Conservation (phyloP, 2,329 filamentous ascomycete species). For the Colletotrichum spaethianum region DNA sequence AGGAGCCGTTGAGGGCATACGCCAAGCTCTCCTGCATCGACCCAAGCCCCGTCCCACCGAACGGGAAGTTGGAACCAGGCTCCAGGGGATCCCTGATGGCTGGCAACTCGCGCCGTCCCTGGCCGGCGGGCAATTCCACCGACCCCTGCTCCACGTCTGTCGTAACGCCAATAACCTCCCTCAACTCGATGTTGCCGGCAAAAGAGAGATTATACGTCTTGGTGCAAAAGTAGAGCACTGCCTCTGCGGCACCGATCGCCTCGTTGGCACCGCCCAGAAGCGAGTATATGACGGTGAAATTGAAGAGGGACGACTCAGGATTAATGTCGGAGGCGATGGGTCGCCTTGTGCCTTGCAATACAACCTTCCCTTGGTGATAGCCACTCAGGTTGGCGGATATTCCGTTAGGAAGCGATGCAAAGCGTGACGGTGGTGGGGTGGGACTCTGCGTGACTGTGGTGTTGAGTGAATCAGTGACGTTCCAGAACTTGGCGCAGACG, state of each 20-base stretch:
- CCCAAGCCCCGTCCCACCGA: background rate
- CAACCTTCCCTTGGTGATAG: background rate
- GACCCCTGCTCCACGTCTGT: slow-evolving; percentile 12
- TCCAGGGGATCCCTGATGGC: slow-evolving; percentile 16
- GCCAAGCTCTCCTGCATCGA: background rate
- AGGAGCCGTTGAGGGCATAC: slow-evolving; percentile 4
- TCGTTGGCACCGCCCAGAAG: background rate
- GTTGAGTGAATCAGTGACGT: background rate
- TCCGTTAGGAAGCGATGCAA: background rate
- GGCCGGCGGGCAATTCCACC: slow-evolving; percentile 4
- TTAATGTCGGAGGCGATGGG: background rate
- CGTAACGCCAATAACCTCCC: slow-evolving; percentile 3
- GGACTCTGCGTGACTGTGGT: background rate
- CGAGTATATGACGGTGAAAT: slow-evolving; percentile 24
- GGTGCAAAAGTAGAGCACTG: slow-evolving; percentile 41
- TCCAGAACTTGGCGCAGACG: slow-evolving; percentile 18
- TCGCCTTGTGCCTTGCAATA: background rate
- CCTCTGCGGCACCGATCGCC: slow-evolving; percentile 29
- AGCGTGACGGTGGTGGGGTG: background rate
- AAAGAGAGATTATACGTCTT: slow-evolving; percentile 35
- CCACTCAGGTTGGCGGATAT: background rate
- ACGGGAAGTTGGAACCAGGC: background rate
- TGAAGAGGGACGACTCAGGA: slow-evolving; percentile 21
- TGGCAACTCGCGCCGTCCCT: background rate
- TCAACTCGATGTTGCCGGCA: slow-evolving; percentile 1